Base-by-base conservation (phyloP, 768 basidiomycete genomes). In the Boletus sp. region DNA sequence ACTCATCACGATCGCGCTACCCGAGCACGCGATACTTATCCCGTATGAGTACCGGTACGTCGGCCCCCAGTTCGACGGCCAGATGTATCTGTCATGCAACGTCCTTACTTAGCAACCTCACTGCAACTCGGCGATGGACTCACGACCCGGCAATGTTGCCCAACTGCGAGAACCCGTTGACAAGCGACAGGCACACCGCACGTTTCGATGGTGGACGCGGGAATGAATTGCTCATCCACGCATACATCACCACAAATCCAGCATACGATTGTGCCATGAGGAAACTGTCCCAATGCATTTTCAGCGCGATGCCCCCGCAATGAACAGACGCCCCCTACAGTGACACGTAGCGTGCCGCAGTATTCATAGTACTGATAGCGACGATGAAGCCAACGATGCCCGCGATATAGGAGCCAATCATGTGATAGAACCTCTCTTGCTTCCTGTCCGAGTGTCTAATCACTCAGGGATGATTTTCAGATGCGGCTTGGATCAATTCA, bases 71-170 rank as follows among this genome's bases (percentile, higher is more conserved):
- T 67, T 63, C 35, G 67, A 70, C 14, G 84, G 87, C 85, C 85
- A 91, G 10, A 82, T 74, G 57, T 87, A 88, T 48, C 82, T 83
- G 60, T 40, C 61, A 51, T 35, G 11, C 17, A 23, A 5, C 50
- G 27, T 51, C 14, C 14, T 46, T 35, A 6, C 30, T 32, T 45
- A 48, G 57, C 37, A 21, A 15, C 32, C 4, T 11, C 23, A 19
- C 7, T 21, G 19, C 27, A 49, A 35, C 30, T 23, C 33, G 49
- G 11, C 19, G 29, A 46, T 23, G 40, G 14, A 82, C 83, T 74
- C 75, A 93, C 76, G 90, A 85, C 57, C 93, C 93, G 47, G 84
- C 74, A 43, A 97, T 75, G 72, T 95, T 95, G 0, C 92, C 93
- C 7, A 90, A 75, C 65, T 91, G 87, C 23, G 88, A 87, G 66